Base-by-base conservation (phyloP, 805 yeast species). In the Lipomyces orientalis region DNA sequence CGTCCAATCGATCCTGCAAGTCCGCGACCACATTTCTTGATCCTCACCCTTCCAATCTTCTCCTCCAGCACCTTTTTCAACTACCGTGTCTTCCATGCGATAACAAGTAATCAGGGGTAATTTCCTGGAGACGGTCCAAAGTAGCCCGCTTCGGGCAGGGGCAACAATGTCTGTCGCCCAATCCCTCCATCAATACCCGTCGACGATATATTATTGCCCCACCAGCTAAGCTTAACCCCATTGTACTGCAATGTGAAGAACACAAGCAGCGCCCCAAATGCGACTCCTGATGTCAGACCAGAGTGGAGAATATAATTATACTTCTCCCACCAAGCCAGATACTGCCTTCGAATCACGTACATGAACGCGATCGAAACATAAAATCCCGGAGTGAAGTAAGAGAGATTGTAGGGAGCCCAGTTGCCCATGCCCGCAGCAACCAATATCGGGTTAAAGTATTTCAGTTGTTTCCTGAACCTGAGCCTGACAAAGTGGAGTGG, bases 241-340 rank as follows among this genome's bases (percentile, higher is more conserved):
- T 57, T 43, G 71, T 79, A 82, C 64, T 77, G 78, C 12, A 80
- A 79, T 1, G 79, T 74, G 74, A 87, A 80, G 73, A 87, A 87
- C 12, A 88, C 83, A 29, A 87, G 64, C 61, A 89, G 77, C 1
- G 89, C 84, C 39, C 88, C 83, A 69, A 87, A 81, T 0, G 91
- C 90, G 25, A 88, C 83, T 0, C 91, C 91, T 4, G 89, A 84
- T 52, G 88, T 88, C 19, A 89, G 77, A 1, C 87, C 92, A 33
- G 90, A 87, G 25, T 90, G 83, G 58, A 89, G 78, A 5, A 87
- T 83, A 75, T 87, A 88, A 75, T 88, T 88, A 76, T 89, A 88
- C 76, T 88, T 88, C 51, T 87, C 87, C 92, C 93, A 89, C 93
- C 93, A 89, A 57, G 82, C 79, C 59, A 84, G 79, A 78, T 85